Base-by-base conservation (phyloP, 2,329 filamentous ascomycete genomes). In the Lasiodiplodia hormozganensis region DNA sequence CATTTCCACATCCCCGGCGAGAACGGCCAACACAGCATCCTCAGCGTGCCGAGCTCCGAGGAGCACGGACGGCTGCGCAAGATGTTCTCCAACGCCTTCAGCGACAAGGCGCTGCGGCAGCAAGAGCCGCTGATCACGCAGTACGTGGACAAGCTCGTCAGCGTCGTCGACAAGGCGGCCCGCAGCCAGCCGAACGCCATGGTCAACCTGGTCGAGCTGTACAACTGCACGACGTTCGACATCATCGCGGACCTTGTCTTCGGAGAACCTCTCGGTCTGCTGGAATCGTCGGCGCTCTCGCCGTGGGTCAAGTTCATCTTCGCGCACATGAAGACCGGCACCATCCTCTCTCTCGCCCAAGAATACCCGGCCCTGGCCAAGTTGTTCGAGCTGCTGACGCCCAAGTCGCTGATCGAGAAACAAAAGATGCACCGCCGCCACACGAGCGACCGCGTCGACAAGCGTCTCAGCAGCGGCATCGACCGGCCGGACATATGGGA, bases 61-160 rank as follows among this genome's bases (percentile, higher is more conserved):
- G 64, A 58, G n/a, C 72, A 75, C 65, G 54, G 70, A 4, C 66
- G 70, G 1, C 62, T 67, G 25, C 70, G 72, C 2, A 62, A 68
- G 11, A 65, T 69, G 7, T 51, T 70, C 14, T 72, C 76, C 2
- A 71, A 77, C 62, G 74, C 74, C 6, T 79, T 79, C 70, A 75
- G 73, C 10, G 71, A 77, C 34, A 72, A 73, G 51, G 76, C 74
- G 0, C 54, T 79, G 21, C 70, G 72, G 16, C 70, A 73, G 43
- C 77, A 79, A 66, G 73, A 76, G 65, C 69, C 72, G 6, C 70
- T 76, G 69, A 69, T 83, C 60, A 69, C 75, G 43, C 47, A 67
- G 0, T 79, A 81, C 64, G 74, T 78, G 18, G 74, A 77, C 40
- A 70, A 82, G 10, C 67, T 73, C 40, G 71, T 80, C 79, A 78